Conservation (phyloP, 495 filamentous ascomycete genomes). For the Trichocladium antarcticum region DNA sequence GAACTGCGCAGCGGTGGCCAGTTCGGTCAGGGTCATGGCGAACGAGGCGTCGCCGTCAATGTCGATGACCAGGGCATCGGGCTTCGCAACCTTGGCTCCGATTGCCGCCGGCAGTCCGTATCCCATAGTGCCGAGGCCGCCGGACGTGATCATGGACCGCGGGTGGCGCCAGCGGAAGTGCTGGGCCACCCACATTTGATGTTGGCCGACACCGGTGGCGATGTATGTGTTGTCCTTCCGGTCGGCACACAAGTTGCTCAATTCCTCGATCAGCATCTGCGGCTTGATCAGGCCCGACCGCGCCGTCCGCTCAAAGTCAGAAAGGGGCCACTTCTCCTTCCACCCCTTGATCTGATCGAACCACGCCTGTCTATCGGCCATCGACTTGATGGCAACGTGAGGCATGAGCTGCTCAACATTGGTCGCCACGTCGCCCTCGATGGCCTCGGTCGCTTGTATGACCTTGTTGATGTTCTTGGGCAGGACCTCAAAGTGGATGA, state of each 20-base stretch:
- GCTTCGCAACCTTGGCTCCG: slow-evolving; percentile 81
- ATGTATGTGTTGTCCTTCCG: slow-evolving; percentile 76
- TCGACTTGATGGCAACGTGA: slow-evolving; percentile 43
- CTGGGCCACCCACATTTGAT: slow-evolving; percentile 96
- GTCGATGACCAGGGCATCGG: slow-evolving; percentile 78
- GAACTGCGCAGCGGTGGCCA: slow-evolving; percentile 83
- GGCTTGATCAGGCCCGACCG: slow-evolving; percentile 71
- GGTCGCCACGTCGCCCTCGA: slow-evolving; percentile 59
- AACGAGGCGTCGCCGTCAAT: slow-evolving; percentile 97
- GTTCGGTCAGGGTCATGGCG: slow-evolving; percentile 87
- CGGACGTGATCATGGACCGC: slow-evolving; percentile 81
- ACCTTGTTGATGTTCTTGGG: slow-evolving; percentile 87
- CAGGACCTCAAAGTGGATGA: slow-evolving; percentile 73
- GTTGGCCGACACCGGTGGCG: slow-evolving; percentile 84
- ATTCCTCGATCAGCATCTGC: slow-evolving; percentile 71
- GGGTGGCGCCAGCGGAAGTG: slow-evolving; percentile 86
- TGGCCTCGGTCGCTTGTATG: slow-evolving; percentile 68
- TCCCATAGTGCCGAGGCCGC: slow-evolving; percentile 91
- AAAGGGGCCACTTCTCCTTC: slow-evolving; percentile 76
- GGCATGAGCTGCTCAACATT: slow-evolving; percentile 70
- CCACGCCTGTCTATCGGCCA: slow-evolving; percentile 66
- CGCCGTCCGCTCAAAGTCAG: slow-evolving; percentile 58
- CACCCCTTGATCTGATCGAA: slow-evolving; percentile 77
- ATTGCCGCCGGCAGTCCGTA: slow-evolving; percentile 88
- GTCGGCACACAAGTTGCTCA: slow-evolving; percentile 60